Evolutionary conservation across 306 rosid species (phyloP).

Genomic region (Gastrolobium villosum): DNA sequence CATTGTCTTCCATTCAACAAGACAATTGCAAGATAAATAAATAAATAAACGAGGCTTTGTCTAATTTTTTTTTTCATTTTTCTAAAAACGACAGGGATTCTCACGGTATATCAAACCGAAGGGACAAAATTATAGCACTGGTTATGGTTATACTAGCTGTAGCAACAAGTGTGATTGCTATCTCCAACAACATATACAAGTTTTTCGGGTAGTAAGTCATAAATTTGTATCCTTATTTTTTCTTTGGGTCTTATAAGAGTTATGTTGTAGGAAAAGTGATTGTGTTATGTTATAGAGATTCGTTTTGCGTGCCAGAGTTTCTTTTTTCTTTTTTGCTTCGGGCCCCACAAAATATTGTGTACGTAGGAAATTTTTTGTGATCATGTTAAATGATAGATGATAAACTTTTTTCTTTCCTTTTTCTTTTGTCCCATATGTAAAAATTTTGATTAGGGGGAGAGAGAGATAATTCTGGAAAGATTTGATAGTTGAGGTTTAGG

Average conservation of each 20-base stretch:
- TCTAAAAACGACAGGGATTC: slow-evolving; percentile 63
- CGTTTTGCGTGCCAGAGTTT: too few relatives aligned
- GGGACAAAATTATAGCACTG: slow-evolving; percentile 70
- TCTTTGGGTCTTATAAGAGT: too few relatives aligned
- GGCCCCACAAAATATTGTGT: too few relatives aligned
- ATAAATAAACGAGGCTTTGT: not conserved
- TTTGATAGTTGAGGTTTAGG: slow-evolving; percentile 42
- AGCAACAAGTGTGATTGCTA: slow-evolving; percentile 74
- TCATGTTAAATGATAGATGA: too few relatives aligned
- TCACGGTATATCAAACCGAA: slow-evolving; percentile 69
- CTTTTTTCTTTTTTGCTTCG: too few relatives aligned
- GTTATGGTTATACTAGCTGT: slow-evolving; percentile 74
- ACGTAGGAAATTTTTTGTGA: too few relatives aligned
- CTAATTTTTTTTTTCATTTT: not conserved
- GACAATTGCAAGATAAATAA: not conserved
- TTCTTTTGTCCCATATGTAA: not conserved
- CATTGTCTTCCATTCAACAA: not conserved
- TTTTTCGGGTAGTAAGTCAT: slow-evolving; percentile 37
- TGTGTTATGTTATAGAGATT: too few relatives aligned
- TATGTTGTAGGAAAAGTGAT: too few relatives aligned
- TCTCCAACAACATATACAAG: slow-evolving; percentile 68
- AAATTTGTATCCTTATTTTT: not conserved
- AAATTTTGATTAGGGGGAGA: slow-evolving; percentile 26
- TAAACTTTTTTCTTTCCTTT: not conserved
- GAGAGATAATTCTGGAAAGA: slow-evolving; percentile 16